These are phyloP conservation scores for Amanita pallidorosea DNA, from an alignment of 768 basidiomycete genomes.

Conservation along the genomic window DNA sequence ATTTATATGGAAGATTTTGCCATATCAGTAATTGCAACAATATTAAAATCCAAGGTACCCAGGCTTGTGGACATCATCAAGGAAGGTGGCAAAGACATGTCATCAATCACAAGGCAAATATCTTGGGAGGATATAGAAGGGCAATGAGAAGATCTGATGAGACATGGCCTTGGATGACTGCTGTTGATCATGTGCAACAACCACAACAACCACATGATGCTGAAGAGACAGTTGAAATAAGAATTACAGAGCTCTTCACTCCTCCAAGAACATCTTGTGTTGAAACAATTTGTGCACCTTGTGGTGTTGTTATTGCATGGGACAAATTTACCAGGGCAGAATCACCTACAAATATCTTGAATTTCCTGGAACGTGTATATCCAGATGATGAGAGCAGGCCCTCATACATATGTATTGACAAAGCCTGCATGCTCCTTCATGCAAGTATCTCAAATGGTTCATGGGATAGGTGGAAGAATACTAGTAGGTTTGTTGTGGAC, in stretches of 20 bases:
- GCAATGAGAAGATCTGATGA: too few relatives aligned
- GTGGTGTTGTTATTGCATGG: constrained; percentile 5
- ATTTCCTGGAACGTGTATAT: too few relatives aligned
- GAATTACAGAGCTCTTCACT: constrained; percentile 11
- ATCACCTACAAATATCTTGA: constrained; percentile 15
- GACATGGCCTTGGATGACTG: constrained; percentile 8
- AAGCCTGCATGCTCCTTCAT: too few relatives aligned
- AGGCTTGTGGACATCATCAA: constrained; percentile 11
- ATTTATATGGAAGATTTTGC: too few relatives aligned
- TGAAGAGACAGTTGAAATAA: constrained; percentile 2
- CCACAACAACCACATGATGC: constrained; percentile 11
- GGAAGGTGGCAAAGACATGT: constrained; percentile 8
- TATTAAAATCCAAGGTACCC: constrained; percentile 8
- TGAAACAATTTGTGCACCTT: constrained; percentile 17
- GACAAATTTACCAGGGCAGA: constrained; percentile 11
- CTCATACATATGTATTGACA: too few relatives aligned
- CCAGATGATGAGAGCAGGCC: too few relatives aligned
- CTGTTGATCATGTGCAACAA: constrained; percentile 2
- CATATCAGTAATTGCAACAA: constrained; percentile 11
- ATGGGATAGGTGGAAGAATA: too few relatives aligned
- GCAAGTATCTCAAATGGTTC: too few relatives aligned
- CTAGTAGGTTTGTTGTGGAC: too few relatives aligned
- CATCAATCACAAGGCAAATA: constrained; percentile 1
- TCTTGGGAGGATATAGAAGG: neutral
- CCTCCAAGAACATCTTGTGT: constrained; percentile 15